A percentile compares a stretch with the other conserved stretches of the same genome.
Evolutionary conservation across 1,284 basidiomycete genomes (phyloP).

Genomic region (Hemileia vastatrix): DNA sequence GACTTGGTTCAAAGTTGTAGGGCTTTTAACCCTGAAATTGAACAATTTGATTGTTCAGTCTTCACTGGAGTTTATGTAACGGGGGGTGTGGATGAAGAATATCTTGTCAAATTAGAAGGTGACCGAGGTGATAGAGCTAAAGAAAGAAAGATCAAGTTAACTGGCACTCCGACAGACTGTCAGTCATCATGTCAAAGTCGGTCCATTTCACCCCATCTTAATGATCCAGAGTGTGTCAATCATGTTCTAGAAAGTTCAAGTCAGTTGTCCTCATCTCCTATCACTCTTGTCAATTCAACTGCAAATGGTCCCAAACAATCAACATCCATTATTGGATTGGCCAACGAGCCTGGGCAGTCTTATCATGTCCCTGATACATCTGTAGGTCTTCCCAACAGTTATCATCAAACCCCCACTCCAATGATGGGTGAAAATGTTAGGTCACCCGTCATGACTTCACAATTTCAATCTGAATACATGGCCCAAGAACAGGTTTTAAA

Average conservation of each 20-base stretch:
- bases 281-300: too few species aligned
- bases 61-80: constrained; percentile 97
- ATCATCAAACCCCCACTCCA: too few species aligned
- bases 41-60: constrained; percentile 87
- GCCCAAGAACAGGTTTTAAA: too few species aligned
- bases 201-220: constrained; percentile 26
- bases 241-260: too few species aligned
- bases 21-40: constrained; percentile 71
- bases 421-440: too few species aligned
- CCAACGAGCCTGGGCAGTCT: too few species aligned
- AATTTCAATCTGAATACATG: constrained; percentile 32
- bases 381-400: too few species aligned
- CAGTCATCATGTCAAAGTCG: constrained; percentile 26
- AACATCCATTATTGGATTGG: too few species aligned
- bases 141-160: constrained; percentile 36
- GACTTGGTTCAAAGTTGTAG: constrained; percentile 82
- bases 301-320: too few species aligned
- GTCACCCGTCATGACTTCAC: constrained; percentile 23
- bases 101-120: constrained; percentile 66
- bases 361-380: too few species aligned
- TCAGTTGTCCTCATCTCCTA: too few species aligned
- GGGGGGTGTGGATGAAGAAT: constrained; percentile 80
- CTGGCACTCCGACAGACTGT: too few species aligned
- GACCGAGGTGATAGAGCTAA: constrained; percentile 78
- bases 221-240: constrained; percentile 26